A percentile compares a stretch with the other conserved stretches of the same genome.
These are phyloP conservation scores for Sporobolomyces phaffii DNA, from an alignment of 768 basidiomycete genomes.

Conservation along the genomic window DNA sequence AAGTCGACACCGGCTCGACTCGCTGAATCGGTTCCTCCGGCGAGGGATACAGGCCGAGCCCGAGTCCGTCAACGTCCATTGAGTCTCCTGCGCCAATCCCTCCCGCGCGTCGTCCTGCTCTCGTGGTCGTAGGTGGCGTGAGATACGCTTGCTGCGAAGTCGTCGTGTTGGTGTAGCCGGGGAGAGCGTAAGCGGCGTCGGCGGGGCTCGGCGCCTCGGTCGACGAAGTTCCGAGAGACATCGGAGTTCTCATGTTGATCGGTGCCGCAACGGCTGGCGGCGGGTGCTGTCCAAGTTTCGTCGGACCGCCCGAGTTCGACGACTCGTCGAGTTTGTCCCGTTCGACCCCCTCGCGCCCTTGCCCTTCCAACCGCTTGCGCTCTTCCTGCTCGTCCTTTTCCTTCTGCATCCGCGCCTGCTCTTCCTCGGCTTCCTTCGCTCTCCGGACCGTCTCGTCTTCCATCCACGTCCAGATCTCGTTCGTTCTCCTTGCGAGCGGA, in stretches of 20 bases:
- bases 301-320: no score
- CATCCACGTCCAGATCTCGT: conserved; percentile 24
- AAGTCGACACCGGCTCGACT: not conserved
- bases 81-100: not conserved
- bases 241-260: conserved; percentile 37
- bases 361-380: not conserved
- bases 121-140: conserved; percentile 7
- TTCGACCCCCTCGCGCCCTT: not conserved
- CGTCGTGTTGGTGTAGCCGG: not conserved
- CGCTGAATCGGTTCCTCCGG: conserved; percentile 1
- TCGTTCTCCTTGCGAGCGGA: conserved; percentile 7
- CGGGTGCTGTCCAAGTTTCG: not conserved
- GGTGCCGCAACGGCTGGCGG: not conserved
- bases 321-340: no score
- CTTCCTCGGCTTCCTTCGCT: conserved; percentile 8
- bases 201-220: conserved; percentile 34
- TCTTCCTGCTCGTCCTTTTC: conserved; percentile 2
- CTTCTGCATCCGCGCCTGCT: not conserved
- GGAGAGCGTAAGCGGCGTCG: conserved; percentile 13
- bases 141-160: not conserved
- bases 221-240: conserved; percentile 28
- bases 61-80: conserved; percentile 13
- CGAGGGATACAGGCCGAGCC: conserved; percentile 19
- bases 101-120: not conserved
- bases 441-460: conserved; percentile 13